Evolutionary conservation across 371 early-diverging fungal species (phyloP), one percentile per base, ranked within the genome.

Genomic region (Mucor plumbeus): DNA sequence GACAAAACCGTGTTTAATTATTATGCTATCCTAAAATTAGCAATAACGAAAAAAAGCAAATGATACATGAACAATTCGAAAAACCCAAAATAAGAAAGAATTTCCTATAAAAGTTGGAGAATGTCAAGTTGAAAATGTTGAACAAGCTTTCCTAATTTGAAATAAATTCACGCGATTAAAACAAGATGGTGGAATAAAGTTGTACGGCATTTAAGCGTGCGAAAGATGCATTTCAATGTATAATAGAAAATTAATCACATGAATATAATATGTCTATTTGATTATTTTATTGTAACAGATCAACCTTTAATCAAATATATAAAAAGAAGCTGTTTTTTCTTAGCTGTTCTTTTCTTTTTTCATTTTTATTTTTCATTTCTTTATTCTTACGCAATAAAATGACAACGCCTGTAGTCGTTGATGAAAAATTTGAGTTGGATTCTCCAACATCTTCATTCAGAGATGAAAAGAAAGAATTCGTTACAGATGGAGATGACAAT

Each of bases 351-450:
- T 44, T 40, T 31, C 19, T 13, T 39, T 26, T 53, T 14, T 53
- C 31, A 19, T 40, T 26, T 15, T 48, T 21, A 7, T 21, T 26
- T 11, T 53, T 34, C 31, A 41, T 43, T 31, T 53, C 19, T 26
- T 39, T 48, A 19, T 21, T 62, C 33, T 11, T 11, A 14, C 48
- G 36, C 7, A 48, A 35, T 19, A 50, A 48, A 13, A 64, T 56
- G 44, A 43, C 64, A 56, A 64, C 64, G 15, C 40, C 36, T 34
- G 40, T 43, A 15, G 59, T 58, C 47, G 65, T 64, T 41, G 36
- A 64, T 47, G 65, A 64, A 48, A 64, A 64, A 38, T 64, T 36
- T 31, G 65, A 64, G 35, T 26, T 64, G 65, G 58, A 64, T 35
- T 44, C 58, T 43, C 65, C 65, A 15, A 19, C 57, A 31, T 50